Conservation (phyloP, 768 basidiomycete species). For the Pholiota molesta region DNA sequence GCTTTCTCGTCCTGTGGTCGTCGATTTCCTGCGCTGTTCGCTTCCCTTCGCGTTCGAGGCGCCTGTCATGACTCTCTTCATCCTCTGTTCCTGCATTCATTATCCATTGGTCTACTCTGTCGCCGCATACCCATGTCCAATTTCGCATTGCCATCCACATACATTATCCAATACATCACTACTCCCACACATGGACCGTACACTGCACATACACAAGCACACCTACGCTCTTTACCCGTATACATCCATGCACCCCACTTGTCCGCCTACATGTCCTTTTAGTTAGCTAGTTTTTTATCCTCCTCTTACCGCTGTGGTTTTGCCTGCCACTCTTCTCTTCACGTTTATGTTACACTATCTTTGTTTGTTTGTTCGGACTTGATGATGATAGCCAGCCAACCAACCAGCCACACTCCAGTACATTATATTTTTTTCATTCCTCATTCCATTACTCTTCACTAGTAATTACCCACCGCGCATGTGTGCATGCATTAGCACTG, state of each 20-base stretch:
- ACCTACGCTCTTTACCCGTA: slow-evolving; percentile 5
- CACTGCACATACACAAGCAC: slow-evolving; percentile 3
- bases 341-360: background rate
- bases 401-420: background rate
- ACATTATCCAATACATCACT: background rate
- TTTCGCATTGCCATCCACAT: background rate
- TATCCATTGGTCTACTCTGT: background rate
- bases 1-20: background rate
- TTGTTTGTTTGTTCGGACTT: slow-evolving; percentile 4
- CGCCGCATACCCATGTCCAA: background rate
- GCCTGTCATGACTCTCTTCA: slow-evolving; percentile 1
- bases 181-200: slow-evolving; percentile 1
- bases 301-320: background rate
- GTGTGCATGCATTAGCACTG: background rate
- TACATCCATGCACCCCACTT: slow-evolving; percentile 1
- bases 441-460: background rate
- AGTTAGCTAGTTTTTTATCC: background rate
- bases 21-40: background rate
- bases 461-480: background rate
- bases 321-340: background rate
- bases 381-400: slow-evolving; percentile 1
- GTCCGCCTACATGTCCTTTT: background rate
- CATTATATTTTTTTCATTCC: slow-evolving; percentile 1
- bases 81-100: background rate
- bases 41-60: background rate